A percentile compares a stretch with the other conserved stretches of the same genome.
Evolutionary conservation across 2,329 filamentous ascomycete species (phyloP).

Genomic region (Beauveria varroae): DNA sequence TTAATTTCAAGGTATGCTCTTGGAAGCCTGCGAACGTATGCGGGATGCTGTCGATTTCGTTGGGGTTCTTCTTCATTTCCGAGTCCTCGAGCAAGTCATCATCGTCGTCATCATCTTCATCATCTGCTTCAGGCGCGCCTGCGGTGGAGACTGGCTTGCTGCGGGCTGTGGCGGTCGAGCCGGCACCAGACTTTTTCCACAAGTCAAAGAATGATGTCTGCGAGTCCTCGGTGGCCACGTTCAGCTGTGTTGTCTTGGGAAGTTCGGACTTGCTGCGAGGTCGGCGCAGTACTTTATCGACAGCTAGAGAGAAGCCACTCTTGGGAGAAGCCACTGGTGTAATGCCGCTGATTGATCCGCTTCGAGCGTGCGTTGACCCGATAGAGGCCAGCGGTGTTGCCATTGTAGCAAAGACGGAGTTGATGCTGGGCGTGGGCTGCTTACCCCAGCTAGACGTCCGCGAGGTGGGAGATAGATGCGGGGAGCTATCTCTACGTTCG

Average conservation of each 20-base stretch:
- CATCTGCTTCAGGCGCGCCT: constrained; percentile 31
- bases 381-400: constrained; percentile 48
- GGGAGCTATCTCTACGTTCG: constrained; percentile 34
- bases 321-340: constrained; percentile 47
- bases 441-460: constrained; percentile 46
- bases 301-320: constrained; percentile 36
- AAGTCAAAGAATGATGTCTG: constrained; percentile 40
- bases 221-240: constrained; percentile 24
- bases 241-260: constrained; percentile 29
- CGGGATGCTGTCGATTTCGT: constrained; percentile 58
- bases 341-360: constrained; percentile 50
- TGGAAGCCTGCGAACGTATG: constrained; percentile 72
- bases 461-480: constrained; percentile 41
- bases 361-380: constrained; percentile 46
- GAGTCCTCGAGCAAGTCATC: constrained; percentile 48
- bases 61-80: constrained; percentile 54
- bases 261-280: constrained; percentile 49
- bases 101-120: constrained; percentile 53
- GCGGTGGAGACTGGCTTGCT: constrained; percentile 24
- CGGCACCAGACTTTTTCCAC: constrained; percentile 46
- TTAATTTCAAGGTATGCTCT: constrained; percentile 63
- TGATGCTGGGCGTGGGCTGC: constrained; percentile 47
- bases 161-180: constrained; percentile 44
- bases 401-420: constrained; percentile 50
- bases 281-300: constrained; percentile 44